Conservation (phyloP, 2,329 filamentous ascomycete genomes). For the Fusarium euwallaceae region DNA sequence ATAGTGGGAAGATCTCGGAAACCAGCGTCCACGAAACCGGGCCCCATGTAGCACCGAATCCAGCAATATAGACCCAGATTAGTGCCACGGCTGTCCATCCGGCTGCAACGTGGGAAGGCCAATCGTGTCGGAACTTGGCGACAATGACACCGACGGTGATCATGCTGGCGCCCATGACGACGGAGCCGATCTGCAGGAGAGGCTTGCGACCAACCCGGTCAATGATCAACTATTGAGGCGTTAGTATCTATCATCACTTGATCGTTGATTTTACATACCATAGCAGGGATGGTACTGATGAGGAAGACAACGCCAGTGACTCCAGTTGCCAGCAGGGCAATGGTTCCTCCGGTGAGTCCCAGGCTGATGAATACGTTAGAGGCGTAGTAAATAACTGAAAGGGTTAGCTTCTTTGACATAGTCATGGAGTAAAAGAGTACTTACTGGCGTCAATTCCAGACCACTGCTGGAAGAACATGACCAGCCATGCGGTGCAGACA, state of each 20-base stretch:
- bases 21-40: slow-evolving; percentile 63
- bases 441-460: slow-evolving; percentile 31
- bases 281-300: slow-evolving; percentile 49
- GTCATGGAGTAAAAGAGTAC: neutral
- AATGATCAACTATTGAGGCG: slow-evolving; percentile 45
- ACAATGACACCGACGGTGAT: slow-evolving; percentile 34
- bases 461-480: slow-evolving; percentile 71
- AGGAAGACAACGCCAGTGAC: slow-evolving; percentile 80
- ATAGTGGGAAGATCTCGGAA: slow-evolving; percentile 61
- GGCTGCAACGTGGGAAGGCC: slow-evolving; percentile 50
- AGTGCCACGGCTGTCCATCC: slow-evolving; percentile 56
- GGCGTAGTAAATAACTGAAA: slow-evolving; percentile 58
- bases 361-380: slow-evolving; percentile 74
- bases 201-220: slow-evolving; percentile 58
- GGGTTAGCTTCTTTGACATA: neutral
- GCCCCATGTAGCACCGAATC: slow-evolving; percentile 58
- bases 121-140: slow-evolving; percentile 36
- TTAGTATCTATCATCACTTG: neutral
- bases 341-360: slow-evolving; percentile 71
- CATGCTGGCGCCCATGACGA: slow-evolving; percentile 51
- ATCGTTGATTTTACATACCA: slow-evolving; percentile 30
- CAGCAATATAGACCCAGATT: slow-evolving; percentile 65
- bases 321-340: slow-evolving; percentile 74
- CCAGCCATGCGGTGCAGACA: slow-evolving; percentile 73
- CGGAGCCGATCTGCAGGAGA: slow-evolving; percentile 53